Evolutionary conservation across 805 yeast species (phyloP).

Genomic region (Barnettozyma salicaria): DNA sequence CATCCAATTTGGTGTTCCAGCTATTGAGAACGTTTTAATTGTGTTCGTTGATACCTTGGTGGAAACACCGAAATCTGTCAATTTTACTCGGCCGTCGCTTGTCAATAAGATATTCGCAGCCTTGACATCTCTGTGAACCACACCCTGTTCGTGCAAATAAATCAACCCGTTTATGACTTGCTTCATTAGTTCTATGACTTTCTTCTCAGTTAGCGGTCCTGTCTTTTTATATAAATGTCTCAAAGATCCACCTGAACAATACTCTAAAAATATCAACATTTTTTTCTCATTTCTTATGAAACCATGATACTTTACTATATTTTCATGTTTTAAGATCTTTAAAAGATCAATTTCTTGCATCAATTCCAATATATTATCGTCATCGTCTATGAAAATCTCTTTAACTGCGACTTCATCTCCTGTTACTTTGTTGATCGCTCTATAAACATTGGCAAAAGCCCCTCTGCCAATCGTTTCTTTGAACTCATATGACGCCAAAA

Average conservation of each 20-base stretch:
- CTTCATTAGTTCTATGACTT: slow-evolving; percentile 52
- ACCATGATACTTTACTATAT: slow-evolving; percentile 89
- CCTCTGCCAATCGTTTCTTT: slow-evolving; percentile 77
- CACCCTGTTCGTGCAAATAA: slow-evolving; percentile 60
- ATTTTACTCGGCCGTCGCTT: slow-evolving; percentile 59
- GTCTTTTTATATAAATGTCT: slow-evolving; percentile 33
- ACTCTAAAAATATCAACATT: slow-evolving; percentile 73
- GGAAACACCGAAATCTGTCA: slow-evolving; percentile 71
- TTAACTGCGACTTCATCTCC: slow-evolving; percentile 74
- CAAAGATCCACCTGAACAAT: slow-evolving; percentile 64
- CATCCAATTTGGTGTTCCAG: slow-evolving; percentile 98
- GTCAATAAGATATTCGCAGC: slow-evolving; percentile 73
- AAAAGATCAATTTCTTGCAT: slow-evolving; percentile 67
- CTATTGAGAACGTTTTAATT: slow-evolving; percentile 51
- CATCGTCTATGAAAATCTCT: slow-evolving; percentile 64
- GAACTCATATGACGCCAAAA: slow-evolving; percentile 39
- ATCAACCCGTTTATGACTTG: slow-evolving; percentile 66
- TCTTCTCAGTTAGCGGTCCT: slow-evolving; percentile 52
- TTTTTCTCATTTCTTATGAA: slow-evolving; percentile 65
- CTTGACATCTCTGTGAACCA: slow-evolving; percentile 69
- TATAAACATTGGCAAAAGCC: slow-evolving; percentile 84
- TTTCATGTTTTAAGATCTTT: slow-evolving; percentile 74
- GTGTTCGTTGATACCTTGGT: slow-evolving; percentile 53
- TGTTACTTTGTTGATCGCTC: slow-evolving; percentile 61
- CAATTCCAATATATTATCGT: slow-evolving; percentile 56